Evolutionary conservation across 192 early-diverging fungal species (phyloP).

Genomic region (Coemansia sp.): DNA sequence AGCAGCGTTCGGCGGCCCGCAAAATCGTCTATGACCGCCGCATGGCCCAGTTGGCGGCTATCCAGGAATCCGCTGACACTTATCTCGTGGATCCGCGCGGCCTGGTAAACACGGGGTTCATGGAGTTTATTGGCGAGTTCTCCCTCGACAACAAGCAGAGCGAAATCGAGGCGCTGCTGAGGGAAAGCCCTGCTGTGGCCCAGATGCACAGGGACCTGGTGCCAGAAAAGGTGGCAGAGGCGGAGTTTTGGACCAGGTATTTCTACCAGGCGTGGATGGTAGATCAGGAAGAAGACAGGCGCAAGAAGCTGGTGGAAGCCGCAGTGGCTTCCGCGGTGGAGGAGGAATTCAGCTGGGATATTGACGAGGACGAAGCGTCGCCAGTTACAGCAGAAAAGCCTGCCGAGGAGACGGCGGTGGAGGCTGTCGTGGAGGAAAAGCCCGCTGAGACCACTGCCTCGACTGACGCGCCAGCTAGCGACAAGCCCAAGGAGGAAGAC

Average conservation of each 20-base stretch:
- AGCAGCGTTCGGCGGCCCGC: conserved; percentile 32
- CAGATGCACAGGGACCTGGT: conserved; percentile 27
- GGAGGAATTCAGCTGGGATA: conserved; percentile 51
- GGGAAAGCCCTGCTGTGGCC: conserved; percentile 12
- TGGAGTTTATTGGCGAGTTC: conserved; percentile 17
- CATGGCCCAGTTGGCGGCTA: conserved; percentile 43
- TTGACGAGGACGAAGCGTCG: conserved; percentile 5
- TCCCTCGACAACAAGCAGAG: conserved; percentile 5
- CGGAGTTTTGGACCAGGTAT: conserved; percentile 47
- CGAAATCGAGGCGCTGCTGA: conserved; percentile 8
- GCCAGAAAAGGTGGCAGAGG: conserved; percentile 15
- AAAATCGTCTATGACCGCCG: conserved; percentile 49
- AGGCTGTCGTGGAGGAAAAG: background rate
- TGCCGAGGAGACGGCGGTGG: background rate
- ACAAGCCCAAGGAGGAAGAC: conserved; percentile 17
- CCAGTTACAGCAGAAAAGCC: background rate
- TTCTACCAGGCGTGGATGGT: conserved; percentile 43
- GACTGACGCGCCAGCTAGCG: background rate
- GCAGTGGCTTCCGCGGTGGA: conserved; percentile 40
- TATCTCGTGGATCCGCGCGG: conserved; percentile 29
- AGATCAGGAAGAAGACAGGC: conserved; percentile 40
- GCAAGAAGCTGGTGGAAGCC: conserved; percentile 49
- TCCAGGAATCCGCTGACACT: conserved; percentile 34
- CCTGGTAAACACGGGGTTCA: conserved; percentile 7
- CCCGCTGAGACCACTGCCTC: background rate